Conservation (phyloP, 352 stramenopile genomes). For the Phytophthora melonis region DNA sequence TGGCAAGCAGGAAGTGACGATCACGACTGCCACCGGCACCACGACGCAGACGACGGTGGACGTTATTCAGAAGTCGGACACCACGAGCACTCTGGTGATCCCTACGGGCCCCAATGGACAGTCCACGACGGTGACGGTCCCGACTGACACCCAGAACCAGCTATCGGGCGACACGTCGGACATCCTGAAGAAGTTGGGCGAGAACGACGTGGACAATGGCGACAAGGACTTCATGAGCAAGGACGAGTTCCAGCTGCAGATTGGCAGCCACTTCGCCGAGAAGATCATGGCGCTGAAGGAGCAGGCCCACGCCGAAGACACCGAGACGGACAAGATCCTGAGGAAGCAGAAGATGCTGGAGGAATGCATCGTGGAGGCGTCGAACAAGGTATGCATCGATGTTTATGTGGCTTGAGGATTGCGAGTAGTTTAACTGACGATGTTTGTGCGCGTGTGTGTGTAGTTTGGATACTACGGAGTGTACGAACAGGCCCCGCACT, state of each 20-base stretch:
- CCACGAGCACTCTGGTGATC: slow-evolving; percentile 17
- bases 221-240: slow-evolving; percentile 55
- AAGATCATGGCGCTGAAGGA: slow-evolving; percentile 40
- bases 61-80: not conserved
- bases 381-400: slow-evolving; percentile 50
- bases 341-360: slow-evolving; percentile 40
- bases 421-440: not conserved
- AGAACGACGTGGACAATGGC: slow-evolving; percentile 13
- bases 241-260: slow-evolving; percentile 49
- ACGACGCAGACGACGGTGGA: slow-evolving; percentile 9
- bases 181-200: slow-evolving; percentile 16
- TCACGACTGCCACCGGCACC: slow-evolving; percentile 12
- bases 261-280: slow-evolving; percentile 39
- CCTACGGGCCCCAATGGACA: slow-evolving; percentile 20
- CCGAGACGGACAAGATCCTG: slow-evolving; percentile 27
- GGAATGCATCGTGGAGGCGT: slow-evolving; percentile 54
- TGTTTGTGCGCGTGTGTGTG: slow-evolving; percentile 13
- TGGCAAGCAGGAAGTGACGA: slow-evolving; percentile 18
- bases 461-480: slow-evolving; percentile 67
- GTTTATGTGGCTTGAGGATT: no score
- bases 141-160: not conserved
- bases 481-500: slow-evolving; percentile 60
- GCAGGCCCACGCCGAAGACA: slow-evolving; percentile 28
- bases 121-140: slow-evolving; percentile 12
- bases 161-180: slow-evolving; percentile 10